Evolutionary conservation across 192 early-diverging fungal species (phyloP).

Genomic region (Gigaspora rosea): DNA sequence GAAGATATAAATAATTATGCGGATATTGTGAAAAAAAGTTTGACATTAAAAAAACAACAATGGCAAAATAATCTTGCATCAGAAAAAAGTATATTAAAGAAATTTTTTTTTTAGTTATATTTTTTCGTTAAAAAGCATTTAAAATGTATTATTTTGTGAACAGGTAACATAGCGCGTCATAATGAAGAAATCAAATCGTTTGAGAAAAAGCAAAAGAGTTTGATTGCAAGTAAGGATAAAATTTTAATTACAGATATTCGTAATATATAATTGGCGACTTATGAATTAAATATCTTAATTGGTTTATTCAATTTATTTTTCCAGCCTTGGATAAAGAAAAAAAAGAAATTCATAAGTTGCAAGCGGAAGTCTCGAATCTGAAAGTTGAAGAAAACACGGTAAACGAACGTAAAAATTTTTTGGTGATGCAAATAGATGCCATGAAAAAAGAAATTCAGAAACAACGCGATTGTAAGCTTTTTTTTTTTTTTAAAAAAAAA

Average conservation of each 20-base stretch:
- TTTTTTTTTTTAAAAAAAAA: background rate
- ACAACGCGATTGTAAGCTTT: background rate
- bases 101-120: background rate
- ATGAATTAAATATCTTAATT: background rate
- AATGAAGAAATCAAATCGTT: constrained; percentile 7
- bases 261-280: background rate
- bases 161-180: background rate
- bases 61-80: constrained; percentile 8
- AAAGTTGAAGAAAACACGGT: background rate
- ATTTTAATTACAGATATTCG: background rate
- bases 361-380: background rate
- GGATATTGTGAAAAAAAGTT: background rate
- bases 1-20: constrained; percentile 1
- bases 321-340: constrained; percentile 13
- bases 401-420: background rate
- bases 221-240: background rate
- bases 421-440: background rate
- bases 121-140: background rate
- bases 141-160: background rate
- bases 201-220: constrained; percentile 8
- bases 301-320: background rate
- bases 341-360: background rate
- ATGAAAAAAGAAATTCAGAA: constrained; percentile 14
- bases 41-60: constrained; percentile 15
- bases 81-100: constrained; percentile 3